Percentiles rank a stretch among this genome's conserved stretches.
These are phyloP conservation scores for Cladophialophora psammophila DNA, from an alignment of 2,329 filamentous ascomycete genomes.

Conservation along the genomic window DNA sequence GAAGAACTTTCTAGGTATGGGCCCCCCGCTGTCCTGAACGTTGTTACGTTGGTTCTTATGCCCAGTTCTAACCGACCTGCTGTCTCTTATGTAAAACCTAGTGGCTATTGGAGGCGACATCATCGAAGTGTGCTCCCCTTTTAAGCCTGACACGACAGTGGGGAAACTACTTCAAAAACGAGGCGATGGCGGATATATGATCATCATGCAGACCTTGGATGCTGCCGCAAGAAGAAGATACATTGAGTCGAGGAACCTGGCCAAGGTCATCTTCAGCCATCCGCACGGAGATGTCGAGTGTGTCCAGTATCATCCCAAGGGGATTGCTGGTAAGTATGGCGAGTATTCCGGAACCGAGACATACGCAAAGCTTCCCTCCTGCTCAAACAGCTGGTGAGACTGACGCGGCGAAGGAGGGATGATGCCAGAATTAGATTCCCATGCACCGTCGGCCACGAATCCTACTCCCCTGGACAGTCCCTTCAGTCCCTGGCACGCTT, in stretches of 20 bases:
- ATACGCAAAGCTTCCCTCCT: constrained; percentile 27
- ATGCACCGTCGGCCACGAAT: constrained; percentile 45
- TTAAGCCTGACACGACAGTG: constrained; percentile 49
- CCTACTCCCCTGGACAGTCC: constrained; percentile 48
- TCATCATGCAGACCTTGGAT: constrained; percentile 57
- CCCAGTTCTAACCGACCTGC: background rate
- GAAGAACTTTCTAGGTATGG: constrained; percentile 50
- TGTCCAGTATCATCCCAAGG: constrained; percentile 56
- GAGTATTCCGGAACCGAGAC: background rate
- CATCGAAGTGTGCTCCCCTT: constrained; percentile 51
- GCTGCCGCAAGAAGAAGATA: constrained; percentile 48
- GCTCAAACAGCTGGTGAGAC: constrained; percentile 1
- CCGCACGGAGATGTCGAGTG: constrained; percentile 45
- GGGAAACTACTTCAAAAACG: constrained; percentile 52
- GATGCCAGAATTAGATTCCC: constrained; percentile 55
- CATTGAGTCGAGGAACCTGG: constrained; percentile 48
- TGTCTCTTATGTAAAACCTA: constrained; percentile 29
- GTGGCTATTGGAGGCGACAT: constrained; percentile 54
- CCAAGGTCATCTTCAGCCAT: constrained; percentile 50
- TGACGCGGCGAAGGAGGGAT: constrained; percentile 46
- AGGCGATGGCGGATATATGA: constrained; percentile 58
- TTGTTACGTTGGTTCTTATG: background rate
- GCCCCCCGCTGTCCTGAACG: background rate
- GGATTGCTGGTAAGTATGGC: constrained; percentile 45
- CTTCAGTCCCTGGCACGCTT: constrained; percentile 57